Evolutionary conservation across 2,329 filamentous ascomycete genomes (phyloP), one percentile per base, ranked within the genome.

Genomic region (Decorospora gaudefroyi): DNA sequence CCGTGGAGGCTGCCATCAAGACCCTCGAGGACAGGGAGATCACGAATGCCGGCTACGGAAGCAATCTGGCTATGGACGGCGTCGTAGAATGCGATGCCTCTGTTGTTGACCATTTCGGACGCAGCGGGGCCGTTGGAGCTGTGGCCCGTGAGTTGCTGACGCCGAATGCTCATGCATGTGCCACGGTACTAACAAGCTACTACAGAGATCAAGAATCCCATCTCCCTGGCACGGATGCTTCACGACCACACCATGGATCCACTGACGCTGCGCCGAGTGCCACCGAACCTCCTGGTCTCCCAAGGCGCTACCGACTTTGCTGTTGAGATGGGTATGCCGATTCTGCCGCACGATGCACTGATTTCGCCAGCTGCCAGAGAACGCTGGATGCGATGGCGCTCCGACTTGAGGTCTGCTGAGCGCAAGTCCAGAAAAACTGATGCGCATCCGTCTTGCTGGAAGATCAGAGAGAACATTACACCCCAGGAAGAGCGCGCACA

Each of bases 11-110:
- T 36, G 90, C 93, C 19, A 84, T 99, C 61, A 88, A 86, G 57
- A 78, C 89, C 13, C 82, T 99, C 12, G 93, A 99, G 72, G 89
- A 99, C 67, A 85, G 87, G 44, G 90, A 96, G 62, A 95, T 99
- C 55, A 99, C 95, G 23, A 99, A 99, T 68, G 88, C 92, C 25
- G 93, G 93, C 0, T 97, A 88, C 67, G 93, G 95, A 32, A 99
- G 93, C 72, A 99, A 99, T 62, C 76, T 99, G 16, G 86, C 89
- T 30, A 88, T 95, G 51, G 87, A 96, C 57, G 93, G 93, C 1
- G 82, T 84, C 1, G 93, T 97, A 9, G 93, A 99, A 69, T 95
- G 91, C 59, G 93, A 99, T 75, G 93, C 93, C 42, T 91, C 90
- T 0, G 82, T 99, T 40, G 87, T 99, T 27, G 91, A 99, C 63